phyloP scores from a whole-genome alignment of 176 grass and related monocot genomes.

The Bonia amplexicaulis region DNA sequence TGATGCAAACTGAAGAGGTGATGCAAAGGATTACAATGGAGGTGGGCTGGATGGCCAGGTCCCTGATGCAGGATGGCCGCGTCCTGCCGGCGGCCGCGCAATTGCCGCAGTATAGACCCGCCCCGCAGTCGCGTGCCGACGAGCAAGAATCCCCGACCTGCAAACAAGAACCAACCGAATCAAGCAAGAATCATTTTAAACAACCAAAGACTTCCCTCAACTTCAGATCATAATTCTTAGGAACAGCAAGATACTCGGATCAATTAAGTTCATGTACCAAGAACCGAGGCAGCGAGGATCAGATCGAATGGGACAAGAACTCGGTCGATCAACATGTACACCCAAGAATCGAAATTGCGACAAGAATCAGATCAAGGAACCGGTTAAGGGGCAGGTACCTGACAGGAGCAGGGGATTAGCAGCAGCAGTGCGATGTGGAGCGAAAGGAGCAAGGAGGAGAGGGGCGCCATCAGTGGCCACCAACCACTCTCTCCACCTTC shows the following conservation, averaged over 20 bases:
- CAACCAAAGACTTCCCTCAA: background rate
- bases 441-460: background rate
- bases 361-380: background rate
- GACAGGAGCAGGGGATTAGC: slow-evolving; percentile 18
- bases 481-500: background rate
- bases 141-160: slow-evolving; percentile 67
- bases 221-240: background rate
- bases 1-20: background rate
- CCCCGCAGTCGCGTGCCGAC: slow-evolving; percentile 56
- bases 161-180: background rate
- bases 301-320: slow-evolving; percentile 24
- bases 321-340: background rate
- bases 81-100: slow-evolving; percentile 64
- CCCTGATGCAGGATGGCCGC: slow-evolving; percentile 60
- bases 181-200: background rate
- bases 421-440: slow-evolving; percentile 26
- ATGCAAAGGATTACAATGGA: slow-evolving; percentile 45
- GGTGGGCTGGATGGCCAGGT: slow-evolving; percentile 74
- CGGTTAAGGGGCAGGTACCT: slow-evolving; percentile 5
- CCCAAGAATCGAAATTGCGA: background rate
- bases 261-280: too few relatives aligned
- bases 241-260: background rate
- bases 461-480: slow-evolving; percentile 27
- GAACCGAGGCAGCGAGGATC: too few relatives aligned
- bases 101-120: slow-evolving; percentile 74